Percentiles rank a stretch among this genome's conserved stretches.
These are phyloP conservation scores for Stramenopiles sp. DNA, from an alignment of 352 stramenopile species.

Conservation along the genomic window DNA sequence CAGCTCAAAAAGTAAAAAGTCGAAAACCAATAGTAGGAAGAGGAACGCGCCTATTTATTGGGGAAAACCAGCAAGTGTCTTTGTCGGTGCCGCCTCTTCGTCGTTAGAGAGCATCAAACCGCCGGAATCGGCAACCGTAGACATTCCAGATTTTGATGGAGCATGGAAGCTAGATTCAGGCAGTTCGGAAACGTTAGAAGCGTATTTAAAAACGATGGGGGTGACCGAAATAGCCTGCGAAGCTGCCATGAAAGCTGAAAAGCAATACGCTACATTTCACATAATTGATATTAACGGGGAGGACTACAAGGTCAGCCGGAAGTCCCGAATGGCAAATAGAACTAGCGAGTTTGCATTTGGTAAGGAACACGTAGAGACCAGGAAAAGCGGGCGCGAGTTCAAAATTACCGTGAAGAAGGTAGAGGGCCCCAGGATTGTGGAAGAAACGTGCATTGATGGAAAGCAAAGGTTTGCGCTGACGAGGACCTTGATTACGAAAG, in stretches of 20 bases:
- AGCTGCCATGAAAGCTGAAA: not conserved
- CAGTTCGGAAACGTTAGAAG: not conserved
- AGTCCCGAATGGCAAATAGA: not conserved
- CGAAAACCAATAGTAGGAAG: not conserved
- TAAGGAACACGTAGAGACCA: not conserved
- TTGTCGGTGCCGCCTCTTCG: not conserved
- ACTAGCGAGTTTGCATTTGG: not conserved
- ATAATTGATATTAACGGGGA: not conserved
- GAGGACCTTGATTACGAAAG: not conserved
- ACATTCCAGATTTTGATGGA: not conserved
- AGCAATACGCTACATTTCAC: not conserved
- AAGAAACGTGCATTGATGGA: not conserved
- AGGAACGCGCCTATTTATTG: not conserved
- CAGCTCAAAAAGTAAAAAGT: slow-evolving; percentile 3
- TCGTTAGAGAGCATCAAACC: not conserved
- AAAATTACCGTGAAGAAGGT: not conserved
- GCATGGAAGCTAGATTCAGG: not conserved
- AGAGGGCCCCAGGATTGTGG: not conserved
- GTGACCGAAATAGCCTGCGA: not conserved
- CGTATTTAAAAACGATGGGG: slow-evolving; percentile 4
- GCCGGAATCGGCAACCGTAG: not conserved
- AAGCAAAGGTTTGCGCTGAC: not conserved
- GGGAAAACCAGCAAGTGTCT: not conserved
- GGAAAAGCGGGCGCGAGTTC: not conserved
- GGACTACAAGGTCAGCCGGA: not conserved